Evolutionary conservation across 2,329 filamentous ascomycete species (phyloP), one percentile per base, ranked within the genome.

Genomic region (Monosporascus sp.): DNA sequence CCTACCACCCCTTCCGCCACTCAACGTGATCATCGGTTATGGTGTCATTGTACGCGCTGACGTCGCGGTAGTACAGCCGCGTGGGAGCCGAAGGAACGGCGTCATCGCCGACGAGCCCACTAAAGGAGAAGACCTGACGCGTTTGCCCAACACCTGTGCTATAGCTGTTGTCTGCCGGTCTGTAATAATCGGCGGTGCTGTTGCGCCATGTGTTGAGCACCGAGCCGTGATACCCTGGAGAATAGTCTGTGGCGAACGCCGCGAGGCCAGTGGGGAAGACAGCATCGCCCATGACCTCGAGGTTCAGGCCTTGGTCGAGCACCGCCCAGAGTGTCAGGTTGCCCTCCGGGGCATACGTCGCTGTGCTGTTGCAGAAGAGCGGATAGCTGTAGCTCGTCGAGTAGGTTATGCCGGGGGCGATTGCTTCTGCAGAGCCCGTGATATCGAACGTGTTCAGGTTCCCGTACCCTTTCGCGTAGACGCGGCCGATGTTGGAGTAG

Each of bases 231-330:
- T 56, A 65, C 22, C 40, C 38, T 22, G 68, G 27, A 49, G 63
- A 48, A 40, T 63, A 53, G 52, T 71, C 47, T 4, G 67, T 53
- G 24, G 69, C 60, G 58, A 86, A 86, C 0, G 78, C 79, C 58
- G 87, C 81, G 3, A 87, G 69, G 2, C 82, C 83, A 0, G 77
- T 82, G 0, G 85, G 80, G 49, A 88, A 78, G 7, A 77, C 72
- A 5, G 71, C 62, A 5, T 63, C 59, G 9, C 77, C 77, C 1
- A 59, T 53, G 1, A 76, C 63, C 19, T 68, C 64, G 35, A 74
- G 55, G 6, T 67, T 53, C 41, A 77, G 62, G 1, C 73, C 73
- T 57, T 80, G 77, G 26, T 72, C 63, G 1, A 78, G 58, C 38
- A 66, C 56, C 1, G 73, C 75, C 59, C 62, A 70, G 49, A 82